These are phyloP conservation scores for Carex scoparia DNA, from an alignment of 176 grass and related monocot genomes.

Conservation along the genomic window DNA sequence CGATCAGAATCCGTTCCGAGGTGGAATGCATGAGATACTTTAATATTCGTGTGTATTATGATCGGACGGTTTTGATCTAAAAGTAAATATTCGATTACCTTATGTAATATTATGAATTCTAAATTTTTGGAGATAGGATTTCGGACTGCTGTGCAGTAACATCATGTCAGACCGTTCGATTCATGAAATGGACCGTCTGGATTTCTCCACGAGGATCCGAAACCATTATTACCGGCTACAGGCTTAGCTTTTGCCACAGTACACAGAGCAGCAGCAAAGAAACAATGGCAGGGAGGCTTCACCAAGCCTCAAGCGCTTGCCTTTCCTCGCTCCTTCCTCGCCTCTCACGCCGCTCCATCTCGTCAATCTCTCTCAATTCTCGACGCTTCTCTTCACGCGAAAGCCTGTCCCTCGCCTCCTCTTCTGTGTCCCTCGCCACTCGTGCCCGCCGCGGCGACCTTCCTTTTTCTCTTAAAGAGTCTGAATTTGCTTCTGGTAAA, in stretches of 20 bases:
- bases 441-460: slow-evolving; percentile 32
- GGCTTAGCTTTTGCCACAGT: slow-evolving; percentile 1
- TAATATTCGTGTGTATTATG: no score
- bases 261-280: not conserved
- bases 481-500: slow-evolving; percentile 65
- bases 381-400: not conserved
- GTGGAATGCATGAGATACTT: no score
- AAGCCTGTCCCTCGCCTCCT: not conserved
- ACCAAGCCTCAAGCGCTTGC: slow-evolving; percentile 30
- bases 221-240: not conserved
- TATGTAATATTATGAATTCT: no score
- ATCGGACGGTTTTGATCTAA: no score
- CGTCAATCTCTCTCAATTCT: not conserved
- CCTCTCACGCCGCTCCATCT: slow-evolving; percentile 11
- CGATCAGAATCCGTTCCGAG: no score
- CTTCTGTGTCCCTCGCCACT: slow-evolving; percentile 6
- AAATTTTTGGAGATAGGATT: not conserved
- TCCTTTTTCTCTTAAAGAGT: slow-evolving; percentile 27
- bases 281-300: slow-evolving; percentile 18
- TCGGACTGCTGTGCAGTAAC: not conserved
- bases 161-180: not conserved
- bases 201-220: not conserved
- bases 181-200: not conserved
- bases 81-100: no score
- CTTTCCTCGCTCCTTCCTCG: slow-evolving; percentile 34